Conservation (phyloP, 2,329 filamentous ascomycete genomes). For the Cordyceps militaris region DNA sequence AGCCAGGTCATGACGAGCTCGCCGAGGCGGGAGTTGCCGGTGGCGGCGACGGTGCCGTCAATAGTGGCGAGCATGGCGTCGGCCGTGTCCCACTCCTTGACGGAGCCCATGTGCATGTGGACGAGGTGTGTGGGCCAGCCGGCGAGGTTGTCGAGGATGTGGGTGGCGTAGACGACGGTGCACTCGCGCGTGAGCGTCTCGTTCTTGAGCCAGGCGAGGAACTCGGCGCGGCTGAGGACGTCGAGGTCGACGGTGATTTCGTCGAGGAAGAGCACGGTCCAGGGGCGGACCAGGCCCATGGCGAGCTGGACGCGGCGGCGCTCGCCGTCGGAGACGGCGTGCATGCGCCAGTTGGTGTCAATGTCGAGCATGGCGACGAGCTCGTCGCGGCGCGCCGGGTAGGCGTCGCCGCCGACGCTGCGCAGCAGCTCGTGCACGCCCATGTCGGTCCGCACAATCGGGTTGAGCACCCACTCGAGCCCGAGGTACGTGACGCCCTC, state of each 20-base stretch:
- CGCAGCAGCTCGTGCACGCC: constrained; percentile 78
- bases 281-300: constrained; percentile 89
- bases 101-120: constrained; percentile 84
- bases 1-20: constrained; percentile 87
- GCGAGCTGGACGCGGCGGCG: constrained; percentile 85
- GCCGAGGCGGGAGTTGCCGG: constrained; percentile 76
- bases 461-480: constrained; percentile 96
- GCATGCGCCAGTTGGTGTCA: constrained; percentile 88
- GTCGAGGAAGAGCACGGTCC: constrained; percentile 84
- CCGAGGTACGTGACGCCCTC: constrained; percentile 96
- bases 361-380: constrained; percentile 85
- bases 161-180: constrained; percentile 95
- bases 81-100: constrained; percentile 79
- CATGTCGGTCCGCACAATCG: constrained; percentile 91
- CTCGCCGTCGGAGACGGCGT: constrained; percentile 87
- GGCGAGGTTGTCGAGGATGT: constrained; percentile 91
- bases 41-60: constrained; percentile 27
- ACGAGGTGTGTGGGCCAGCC: constrained; percentile 94
- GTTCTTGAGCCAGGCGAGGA: constrained; percentile 74
- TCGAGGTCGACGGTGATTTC: constrained; percentile 97
- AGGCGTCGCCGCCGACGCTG: constrained; percentile 80
- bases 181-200: constrained; percentile 79
- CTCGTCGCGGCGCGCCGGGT: constrained; percentile 75
- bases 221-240: constrained; percentile 74
- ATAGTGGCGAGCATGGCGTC: constrained; percentile 57